phyloP scores from a whole-genome alignment of 768 basidiomycete species.

The Auriscalpium vulgare region DNA sequence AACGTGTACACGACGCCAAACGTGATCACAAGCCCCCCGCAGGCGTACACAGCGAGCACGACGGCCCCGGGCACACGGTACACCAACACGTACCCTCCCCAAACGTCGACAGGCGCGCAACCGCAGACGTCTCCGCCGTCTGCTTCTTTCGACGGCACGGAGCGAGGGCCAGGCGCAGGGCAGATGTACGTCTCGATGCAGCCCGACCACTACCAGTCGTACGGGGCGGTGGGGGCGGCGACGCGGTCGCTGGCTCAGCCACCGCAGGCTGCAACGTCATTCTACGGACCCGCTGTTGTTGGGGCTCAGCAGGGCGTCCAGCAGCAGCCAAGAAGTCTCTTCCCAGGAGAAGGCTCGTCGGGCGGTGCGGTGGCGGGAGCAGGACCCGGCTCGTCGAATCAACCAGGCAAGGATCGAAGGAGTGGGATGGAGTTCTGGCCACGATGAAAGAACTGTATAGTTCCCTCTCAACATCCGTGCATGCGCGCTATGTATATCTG shows the following conservation, averaged over 20 bases:
- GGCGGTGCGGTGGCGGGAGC: conserved; percentile 12
- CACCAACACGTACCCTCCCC: conserved; percentile 40
- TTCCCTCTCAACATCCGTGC: no score
- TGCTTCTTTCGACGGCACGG: conserved; percentile 50
- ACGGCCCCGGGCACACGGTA: conserved; percentile 55
- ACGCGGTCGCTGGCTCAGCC: conserved; percentile 40
- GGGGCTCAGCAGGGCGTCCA: conserved; percentile 27
- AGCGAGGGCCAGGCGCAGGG: conserved; percentile 56
- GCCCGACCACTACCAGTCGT: conserved; percentile 67
- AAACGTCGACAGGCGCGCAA: conserved; percentile 19
- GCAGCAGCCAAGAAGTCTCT: conserved; percentile 27
- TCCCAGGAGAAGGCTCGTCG: conserved; percentile 13
- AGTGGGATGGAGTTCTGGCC: conserved; percentile 72
- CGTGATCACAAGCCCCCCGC: conserved; percentile 69
- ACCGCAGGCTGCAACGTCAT: conserved; percentile 50
- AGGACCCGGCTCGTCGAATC: conserved; percentile 37
- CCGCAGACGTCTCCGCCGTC: conserved; percentile 27
- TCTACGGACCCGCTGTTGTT: conserved; percentile 57
- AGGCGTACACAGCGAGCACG: conserved; percentile 51
- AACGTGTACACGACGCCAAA: conserved; percentile 23
- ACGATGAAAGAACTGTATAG: conserved; percentile 36
- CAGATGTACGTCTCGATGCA: conserved; percentile 77
- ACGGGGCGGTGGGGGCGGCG: conserved; percentile 26
- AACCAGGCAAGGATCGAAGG: conserved; percentile 40
- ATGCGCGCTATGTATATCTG: background rate